Percentiles rank a stretch among this genome's conserved stretches.
These are phyloP conservation scores for Apodospora peruviana DNA, from an alignment of 495 filamentous ascomycete species.

Conservation along the genomic window DNA sequence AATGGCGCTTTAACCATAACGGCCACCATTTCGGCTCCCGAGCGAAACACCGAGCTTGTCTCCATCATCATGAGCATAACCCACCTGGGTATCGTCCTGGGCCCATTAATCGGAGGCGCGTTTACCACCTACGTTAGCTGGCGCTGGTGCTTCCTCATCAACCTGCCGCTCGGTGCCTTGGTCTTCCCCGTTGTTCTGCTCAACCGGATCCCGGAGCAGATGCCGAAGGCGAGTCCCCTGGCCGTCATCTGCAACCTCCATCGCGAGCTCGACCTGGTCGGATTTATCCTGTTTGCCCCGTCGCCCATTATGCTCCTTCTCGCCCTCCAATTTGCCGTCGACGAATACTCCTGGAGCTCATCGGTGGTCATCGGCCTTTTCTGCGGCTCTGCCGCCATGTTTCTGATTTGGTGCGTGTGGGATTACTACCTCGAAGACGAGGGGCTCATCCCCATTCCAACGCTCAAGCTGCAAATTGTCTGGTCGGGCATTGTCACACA, in stretches of 20 bases:
- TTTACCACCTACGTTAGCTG: conserved; percentile 49
- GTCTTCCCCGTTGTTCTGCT: conserved; percentile 52
- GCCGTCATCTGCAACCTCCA: conserved; percentile 31
- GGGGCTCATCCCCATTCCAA: conserved; percentile 62
- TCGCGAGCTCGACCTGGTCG: conserved; percentile 59
- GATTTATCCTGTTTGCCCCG: conserved; percentile 60
- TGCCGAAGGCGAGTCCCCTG: conserved; percentile 31
- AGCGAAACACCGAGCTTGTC: conserved; percentile 30
- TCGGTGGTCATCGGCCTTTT: conserved; percentile 62
- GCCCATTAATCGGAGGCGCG: conserved; percentile 55
- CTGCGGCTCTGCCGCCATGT: conserved; percentile 53
- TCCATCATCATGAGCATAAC: conserved; percentile 44
- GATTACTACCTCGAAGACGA: conserved; percentile 56
- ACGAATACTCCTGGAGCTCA: conserved; percentile 55
- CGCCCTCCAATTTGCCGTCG: conserved; percentile 76
- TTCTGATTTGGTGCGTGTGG: conserved; percentile 51
- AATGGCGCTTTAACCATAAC: conserved; percentile 35
- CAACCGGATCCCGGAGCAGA: conserved; percentile 42
- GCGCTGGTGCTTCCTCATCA: conserved; percentile 66
- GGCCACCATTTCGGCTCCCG: conserved; percentile 25
- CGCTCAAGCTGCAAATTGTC: conserved; percentile 61
- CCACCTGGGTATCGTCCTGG: conserved; percentile 64
- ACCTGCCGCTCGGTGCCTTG: conserved; percentile 59
- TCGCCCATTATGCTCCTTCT: conserved; percentile 62
- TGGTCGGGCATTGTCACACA: conserved; percentile 45